A percentile compares a stretch with the other conserved stretches of the same genome.
Conservation (phyloP, 495 filamentous ascomycete genomes). For the Aspergillus coremiiformis region DNA sequence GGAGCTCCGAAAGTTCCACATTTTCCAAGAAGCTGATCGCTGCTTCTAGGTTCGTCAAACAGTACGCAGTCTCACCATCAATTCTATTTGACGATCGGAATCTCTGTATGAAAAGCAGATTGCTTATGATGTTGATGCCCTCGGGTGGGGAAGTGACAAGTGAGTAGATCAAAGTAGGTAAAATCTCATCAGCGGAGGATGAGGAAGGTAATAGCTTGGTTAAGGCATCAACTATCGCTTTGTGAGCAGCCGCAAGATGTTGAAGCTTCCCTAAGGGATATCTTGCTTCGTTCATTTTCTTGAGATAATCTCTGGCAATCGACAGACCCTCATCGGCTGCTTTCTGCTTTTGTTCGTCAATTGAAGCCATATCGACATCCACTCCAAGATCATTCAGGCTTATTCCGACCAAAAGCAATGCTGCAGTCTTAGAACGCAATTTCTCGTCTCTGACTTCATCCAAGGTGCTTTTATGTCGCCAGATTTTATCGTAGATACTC, state of each 20-base stretch:
- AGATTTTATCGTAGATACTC: slow-evolving; percentile 77
- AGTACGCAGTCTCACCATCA: slow-evolving; percentile 91
- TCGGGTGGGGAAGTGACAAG: slow-evolving; percentile 85
- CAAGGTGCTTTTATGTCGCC: slow-evolving; percentile 82
- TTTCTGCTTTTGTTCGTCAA: slow-evolving; percentile 54
- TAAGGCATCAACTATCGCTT: slow-evolving; percentile 87
- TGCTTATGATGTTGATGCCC: slow-evolving; percentile 83
- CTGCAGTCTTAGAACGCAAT: slow-evolving; percentile 87
- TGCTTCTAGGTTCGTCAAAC: slow-evolving; percentile 91
- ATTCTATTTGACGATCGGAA: slow-evolving; percentile 83
- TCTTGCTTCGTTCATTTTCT: slow-evolving; percentile 77
- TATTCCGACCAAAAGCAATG: slow-evolving; percentile 82
- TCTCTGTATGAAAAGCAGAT: slow-evolving; percentile 86
- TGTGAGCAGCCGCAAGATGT: slow-evolving; percentile 80
- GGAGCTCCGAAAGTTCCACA: slow-evolving; percentile 85
- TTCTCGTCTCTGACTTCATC: slow-evolving; percentile 96
- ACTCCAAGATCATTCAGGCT: slow-evolving; percentile 79
- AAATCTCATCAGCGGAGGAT: slow-evolving; percentile 92
- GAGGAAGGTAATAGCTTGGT: slow-evolving; percentile 69
- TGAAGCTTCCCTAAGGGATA: slow-evolving; percentile 89
- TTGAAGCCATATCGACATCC: slow-evolving; percentile 50
- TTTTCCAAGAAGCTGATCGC: slow-evolving; percentile 95
- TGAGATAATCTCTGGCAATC: slow-evolving; percentile 62
- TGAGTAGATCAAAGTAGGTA: slow-evolving; percentile 92
- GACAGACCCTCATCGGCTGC: slow-evolving; percentile 67